Evolutionary conservation across 441 rosid species (phyloP).

Genomic region (Pelargonium myrrhifolium): DNA sequence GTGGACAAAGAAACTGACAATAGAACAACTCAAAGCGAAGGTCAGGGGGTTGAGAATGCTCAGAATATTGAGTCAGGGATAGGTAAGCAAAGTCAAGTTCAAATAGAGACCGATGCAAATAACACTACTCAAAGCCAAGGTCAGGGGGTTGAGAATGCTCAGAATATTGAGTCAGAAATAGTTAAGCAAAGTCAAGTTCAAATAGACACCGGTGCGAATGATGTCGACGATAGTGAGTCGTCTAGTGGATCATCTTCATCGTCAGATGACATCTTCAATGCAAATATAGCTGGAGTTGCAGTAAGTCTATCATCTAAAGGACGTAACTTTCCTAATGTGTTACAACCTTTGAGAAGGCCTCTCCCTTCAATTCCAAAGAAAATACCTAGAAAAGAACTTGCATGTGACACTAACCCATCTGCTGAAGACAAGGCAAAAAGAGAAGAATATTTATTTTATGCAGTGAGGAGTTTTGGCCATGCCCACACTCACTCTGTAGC

Average conservation of each 20-base stretch:
- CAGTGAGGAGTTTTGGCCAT: conserved; percentile 32
- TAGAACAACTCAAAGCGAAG: conserved; percentile 3
- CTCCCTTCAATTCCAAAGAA: conserved; percentile 33
- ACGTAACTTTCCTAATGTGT: conserved; percentile 26
- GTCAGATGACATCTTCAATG: conserved; percentile 15
- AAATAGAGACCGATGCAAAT: conserved; percentile 24
- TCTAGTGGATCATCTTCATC: conserved; percentile 31
- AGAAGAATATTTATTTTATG: conserved; percentile 35
- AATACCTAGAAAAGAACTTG: conserved; percentile 16
- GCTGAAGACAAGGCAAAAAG: conserved; percentile 32
- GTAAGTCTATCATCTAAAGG: conserved; percentile 20
- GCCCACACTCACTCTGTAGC: conserved; percentile 56
- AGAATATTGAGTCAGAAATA: conserved; percentile 23
- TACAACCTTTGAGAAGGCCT: conserved; percentile 22
- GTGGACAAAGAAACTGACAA: conserved; percentile 18
- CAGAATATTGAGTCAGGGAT: conserved; percentile 23
- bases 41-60: conserved; percentile 14
- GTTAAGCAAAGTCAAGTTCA: conserved; percentile 23
- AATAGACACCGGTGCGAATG: conserved; percentile 24
- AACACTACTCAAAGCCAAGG: conserved; percentile 1
- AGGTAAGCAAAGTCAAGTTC: conserved; percentile 23
- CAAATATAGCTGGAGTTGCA: conserved; percentile 19
- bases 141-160: conserved; percentile 14
- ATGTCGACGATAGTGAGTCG: conserved; percentile 21
- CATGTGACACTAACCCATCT: conserved; percentile 33